A percentile compares a stretch with the other conserved stretches of the same genome.
phyloP scores from a whole-genome alignment of 2,329 filamentous ascomycete species.

The Hortaea werneckii region DNA sequence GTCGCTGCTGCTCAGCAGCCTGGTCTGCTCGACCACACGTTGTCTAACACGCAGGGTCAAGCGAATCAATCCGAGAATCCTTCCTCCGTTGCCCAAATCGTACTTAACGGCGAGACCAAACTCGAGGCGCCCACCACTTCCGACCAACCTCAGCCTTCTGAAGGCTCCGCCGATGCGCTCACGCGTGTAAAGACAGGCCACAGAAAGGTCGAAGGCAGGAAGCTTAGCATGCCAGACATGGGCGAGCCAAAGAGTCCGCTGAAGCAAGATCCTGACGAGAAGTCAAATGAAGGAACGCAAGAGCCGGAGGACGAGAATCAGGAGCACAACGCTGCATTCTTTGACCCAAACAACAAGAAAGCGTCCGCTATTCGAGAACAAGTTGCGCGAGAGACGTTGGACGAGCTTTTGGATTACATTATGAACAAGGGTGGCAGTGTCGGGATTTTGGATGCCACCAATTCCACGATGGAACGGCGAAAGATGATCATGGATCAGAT shows the following conservation, averaged over 20 bases:
- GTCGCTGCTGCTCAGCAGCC: neutral
- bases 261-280: neutral
- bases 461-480: slow-evolving; percentile 81
- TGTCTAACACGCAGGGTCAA: slow-evolving; percentile 5
- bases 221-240: slow-evolving; percentile 11
- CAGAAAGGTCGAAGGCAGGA: slow-evolving; percentile 15
- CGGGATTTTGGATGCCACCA: slow-evolving; percentile 93
- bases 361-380: slow-evolving; percentile 80
- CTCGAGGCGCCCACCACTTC: slow-evolving; percentile 26
- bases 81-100: slow-evolving; percentile 42
- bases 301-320: slow-evolving; percentile 41
- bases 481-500: slow-evolving; percentile 68
- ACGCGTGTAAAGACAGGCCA: slow-evolving; percentile 13
- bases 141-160: slow-evolving; percentile 12
- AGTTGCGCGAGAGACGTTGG: slow-evolving; percentile 81
- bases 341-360: slow-evolving; percentile 77
- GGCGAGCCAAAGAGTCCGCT: slow-evolving; percentile 7
- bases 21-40: slow-evolving; percentile 4
- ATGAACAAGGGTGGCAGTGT: slow-evolving; percentile 73
- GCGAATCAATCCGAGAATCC: slow-evolving; percentile 12
- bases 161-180: neutral
- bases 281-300: neutral
- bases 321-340: slow-evolving; percentile 88
- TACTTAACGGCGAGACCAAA: slow-evolving; percentile 47
- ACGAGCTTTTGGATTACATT: slow-evolving; percentile 86